Base-by-base conservation (phyloP, 192 early-diverging fungal genomes). In the Dissophora ornata region DNA sequence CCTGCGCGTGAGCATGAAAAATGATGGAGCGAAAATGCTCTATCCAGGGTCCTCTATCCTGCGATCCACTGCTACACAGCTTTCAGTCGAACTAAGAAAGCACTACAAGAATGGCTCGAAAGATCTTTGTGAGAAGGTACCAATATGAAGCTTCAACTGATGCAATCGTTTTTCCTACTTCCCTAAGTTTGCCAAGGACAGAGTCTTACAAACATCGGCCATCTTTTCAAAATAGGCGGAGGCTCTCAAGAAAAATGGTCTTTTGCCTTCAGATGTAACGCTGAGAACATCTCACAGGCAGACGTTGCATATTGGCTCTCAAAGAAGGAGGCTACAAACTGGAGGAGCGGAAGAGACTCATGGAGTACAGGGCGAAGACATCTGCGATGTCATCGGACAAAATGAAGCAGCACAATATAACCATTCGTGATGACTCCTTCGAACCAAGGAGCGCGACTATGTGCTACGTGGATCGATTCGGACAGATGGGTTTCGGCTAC, bases 401-500 rank as follows among this genome's bases (percentile, higher is more conserved):
- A 0, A 41, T 56, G 18, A n/a, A 36, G 24, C 32, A 40, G 10
- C 34, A 56, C 19, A 56, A 40, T 22, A 10, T 11, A 2, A 21
- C 21, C 5, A 2, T 56, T 25, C 54, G 19, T 13, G 36, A 5
- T 6, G 21, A 36, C 19, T 7, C n/a, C 19, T 56, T 56, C 54
- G 24, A 56, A 8, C 36, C 18, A 29, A 32, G 10, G 29, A 52
- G 18, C 28, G 28, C 3, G 28, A 47, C 34, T 67, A 67, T 51
- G 46, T 41, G 29, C 46, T 67, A 2, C 34, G 36, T 5, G 33
- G 56, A 10, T 67, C 56, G 13, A 29, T 67, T 25, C 18, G 26
- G 30, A 58, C 55, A 2, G 56, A 67, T 42, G 65, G 47, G n/a
- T n/a, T n/a, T n/a, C n/a, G n/a, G n/a, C n/a, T n/a, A n/a, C n/a